Conservation (phyloP, 208 protist genomes). For the Spironucleus salmonicida region DNA sequence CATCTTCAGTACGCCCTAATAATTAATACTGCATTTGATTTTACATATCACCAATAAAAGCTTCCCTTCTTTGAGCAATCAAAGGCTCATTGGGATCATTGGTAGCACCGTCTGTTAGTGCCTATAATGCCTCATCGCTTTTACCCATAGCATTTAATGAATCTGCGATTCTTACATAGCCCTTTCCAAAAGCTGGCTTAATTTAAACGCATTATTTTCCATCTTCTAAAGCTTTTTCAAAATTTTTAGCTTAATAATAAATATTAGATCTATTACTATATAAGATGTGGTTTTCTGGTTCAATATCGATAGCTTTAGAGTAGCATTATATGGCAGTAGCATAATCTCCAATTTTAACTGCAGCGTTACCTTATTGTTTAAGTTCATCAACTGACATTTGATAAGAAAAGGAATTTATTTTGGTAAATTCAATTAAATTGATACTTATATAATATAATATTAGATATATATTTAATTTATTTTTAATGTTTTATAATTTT, state of each 20-base stretch:
- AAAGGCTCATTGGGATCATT: constrained; percentile 5
- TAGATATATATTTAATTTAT: no score
- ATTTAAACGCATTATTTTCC: constrained; percentile 50
- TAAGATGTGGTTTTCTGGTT: constrained; percentile 51
- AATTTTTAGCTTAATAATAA: constrained; percentile 45
- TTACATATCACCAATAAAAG: neutral
- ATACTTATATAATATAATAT: no score
- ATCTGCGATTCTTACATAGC: constrained; percentile 9
- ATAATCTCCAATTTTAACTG: constrained; percentile 46
- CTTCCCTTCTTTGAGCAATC: neutral
- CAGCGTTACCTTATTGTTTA: constrained; percentile 51
- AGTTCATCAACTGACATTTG: constrained; percentile 36
- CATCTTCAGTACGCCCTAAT: neutral
- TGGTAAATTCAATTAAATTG: no score
- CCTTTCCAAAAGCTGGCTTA: constrained; percentile 58
- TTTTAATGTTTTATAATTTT: no score
- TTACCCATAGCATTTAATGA: neutral
- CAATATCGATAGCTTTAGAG: constrained; percentile 49
- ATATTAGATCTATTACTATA: constrained; percentile 54
- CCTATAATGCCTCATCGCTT: neutral
- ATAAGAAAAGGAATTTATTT: neutral
- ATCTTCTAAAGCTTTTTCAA: constrained; percentile 48
- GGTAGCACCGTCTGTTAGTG: neutral
- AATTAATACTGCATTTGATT: neutral
- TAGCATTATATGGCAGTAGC: constrained; percentile 50